Base-by-base conservation (phyloP, 129 eudicot species). In the Erigeron canadensis region DNA sequence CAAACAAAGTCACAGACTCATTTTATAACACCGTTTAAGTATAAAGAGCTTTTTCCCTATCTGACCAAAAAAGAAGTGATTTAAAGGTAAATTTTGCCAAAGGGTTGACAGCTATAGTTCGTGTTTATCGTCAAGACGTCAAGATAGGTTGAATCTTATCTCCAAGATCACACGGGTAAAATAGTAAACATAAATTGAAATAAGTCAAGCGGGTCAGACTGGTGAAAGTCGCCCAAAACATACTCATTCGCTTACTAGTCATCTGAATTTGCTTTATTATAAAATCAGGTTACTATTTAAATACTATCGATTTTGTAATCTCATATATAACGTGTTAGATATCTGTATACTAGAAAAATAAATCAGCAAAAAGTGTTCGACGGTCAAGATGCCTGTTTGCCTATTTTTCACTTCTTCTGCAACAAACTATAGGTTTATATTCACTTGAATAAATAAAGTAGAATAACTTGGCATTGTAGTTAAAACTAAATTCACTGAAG, bases 391-490 rank as follows among this genome's bases (percentile, higher is more conserved):
- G n/a, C n/a, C n/a, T n/a, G n/a, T n/a, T n/a, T n/a, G n/a, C n/a
- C n/a, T n/a, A n/a, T n/a, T n/a, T n/a, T n/a, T 79, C 76, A 85
- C 80, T 78, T 85, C 89, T 68, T 85, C 90, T 44, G 82, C 90
- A 34, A 82, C 55, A 79, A 86, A 69, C 90, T 86, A 80, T 12
- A 75, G 21, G 23, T 84, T 69, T 28, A 67, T 28, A 45, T 15
- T 23, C 60, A 15, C 22, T 22, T 47, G 10, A n/a, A 47, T 48
- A 10, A 48, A 12, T 67, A 62, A 34, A 62, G 22, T 13, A 62
- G 67, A 62, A 38, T 40, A 62, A 62, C 12, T 34, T n/a, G 34
- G 47, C 23, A 28, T 9, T 10, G 19, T 3, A 45, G 2, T 40
- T 53, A n/a, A 34, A 2, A 28, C 19, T 45, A 42, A 12, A 56